Evolutionary conservation across 2,329 filamentous ascomycete genomes (phyloP).

Genomic region (Emergomyces pasteurianus): DNA sequence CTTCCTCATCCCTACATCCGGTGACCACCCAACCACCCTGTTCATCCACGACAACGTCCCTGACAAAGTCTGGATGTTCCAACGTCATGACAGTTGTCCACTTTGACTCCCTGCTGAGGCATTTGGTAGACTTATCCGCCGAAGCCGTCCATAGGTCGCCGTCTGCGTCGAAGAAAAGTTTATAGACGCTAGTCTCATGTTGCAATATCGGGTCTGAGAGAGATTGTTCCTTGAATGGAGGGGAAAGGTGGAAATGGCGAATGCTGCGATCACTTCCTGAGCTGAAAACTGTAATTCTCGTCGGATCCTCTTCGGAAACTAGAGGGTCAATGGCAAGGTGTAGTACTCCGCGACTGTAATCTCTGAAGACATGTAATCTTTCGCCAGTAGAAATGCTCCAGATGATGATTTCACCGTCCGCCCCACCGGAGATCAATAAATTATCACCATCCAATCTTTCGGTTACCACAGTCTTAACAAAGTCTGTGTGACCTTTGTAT

Average conservation of each 20-base stretch:
- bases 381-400: constrained; percentile 63
- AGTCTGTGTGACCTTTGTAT: constrained; percentile 73
- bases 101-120: constrained; percentile 54
- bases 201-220: constrained; percentile 55
- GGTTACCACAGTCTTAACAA: constrained; percentile 70
- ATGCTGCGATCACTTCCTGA: constrained; percentile 73
- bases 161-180: constrained; percentile 58
- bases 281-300: constrained; percentile 52
- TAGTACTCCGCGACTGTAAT: constrained; percentile 66
- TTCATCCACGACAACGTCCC: constrained; percentile 59
- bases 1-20: constrained; percentile 78
- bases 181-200: constrained; percentile 87
- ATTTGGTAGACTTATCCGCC: constrained; percentile 78
- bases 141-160: constrained; percentile 86
- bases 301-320: constrained; percentile 32
- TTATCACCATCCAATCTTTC: constrained; percentile 50
- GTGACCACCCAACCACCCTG: constrained; percentile 71
- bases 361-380: constrained; percentile 64
- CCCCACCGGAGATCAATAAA: constrained; percentile 59
- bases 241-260: constrained; percentile 45
- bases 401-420: constrained; percentile 69
- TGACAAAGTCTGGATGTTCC: constrained; percentile 78
- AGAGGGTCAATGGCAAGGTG: constrained; percentile 64
- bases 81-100: constrained; percentile 64
- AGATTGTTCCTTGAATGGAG: constrained; percentile 33